A percentile compares a stretch with the other conserved stretches of the same genome.
Evolutionary conservation across 2,329 filamentous ascomycete genomes (phyloP).

Genomic region (Aspergillus persii): DNA sequence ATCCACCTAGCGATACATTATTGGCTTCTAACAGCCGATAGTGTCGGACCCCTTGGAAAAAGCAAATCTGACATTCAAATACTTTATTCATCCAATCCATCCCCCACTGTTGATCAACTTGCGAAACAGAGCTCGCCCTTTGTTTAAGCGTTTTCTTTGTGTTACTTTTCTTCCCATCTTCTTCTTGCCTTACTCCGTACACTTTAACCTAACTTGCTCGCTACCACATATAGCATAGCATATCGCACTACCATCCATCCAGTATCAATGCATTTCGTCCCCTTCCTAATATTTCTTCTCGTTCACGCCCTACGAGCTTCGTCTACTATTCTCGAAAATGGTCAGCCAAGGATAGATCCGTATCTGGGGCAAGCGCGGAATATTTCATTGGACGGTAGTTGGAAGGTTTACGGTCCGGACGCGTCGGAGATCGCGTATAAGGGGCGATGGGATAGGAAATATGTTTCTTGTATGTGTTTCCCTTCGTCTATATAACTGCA

Average conservation of each 20-base stretch:
- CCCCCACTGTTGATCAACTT: background rate
- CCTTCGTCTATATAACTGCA: background rate
- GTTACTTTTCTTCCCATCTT: background rate
- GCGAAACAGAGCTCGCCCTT: no score
- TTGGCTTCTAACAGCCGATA: background rate
- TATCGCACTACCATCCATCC: background rate
- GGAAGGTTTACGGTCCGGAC: constrained; percentile 51
- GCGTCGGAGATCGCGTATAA: constrained; percentile 59
- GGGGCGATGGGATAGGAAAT: constrained; percentile 59
- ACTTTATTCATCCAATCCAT: background rate
- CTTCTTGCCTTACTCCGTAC: background rate
- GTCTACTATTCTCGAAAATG: constrained; percentile 44
- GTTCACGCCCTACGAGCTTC: constrained; percentile 8
- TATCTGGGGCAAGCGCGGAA: constrained; percentile 38
- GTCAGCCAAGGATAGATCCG: constrained; percentile 35
- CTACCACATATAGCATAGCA: no score
- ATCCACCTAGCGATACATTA: background rate
- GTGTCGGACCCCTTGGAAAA: background rate
- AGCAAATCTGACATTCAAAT: background rate
- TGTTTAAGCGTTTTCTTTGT: background rate
- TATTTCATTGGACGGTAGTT: constrained; percentile 32
- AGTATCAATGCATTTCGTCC: background rate
- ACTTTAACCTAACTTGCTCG: background rate
- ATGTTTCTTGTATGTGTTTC: constrained; percentile 49
- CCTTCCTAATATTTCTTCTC: background rate